Evolutionary conservation across 345 rosid species (phyloP), one percentile per base, ranked within the genome.

Genomic region (Gossypium mustelinum): DNA sequence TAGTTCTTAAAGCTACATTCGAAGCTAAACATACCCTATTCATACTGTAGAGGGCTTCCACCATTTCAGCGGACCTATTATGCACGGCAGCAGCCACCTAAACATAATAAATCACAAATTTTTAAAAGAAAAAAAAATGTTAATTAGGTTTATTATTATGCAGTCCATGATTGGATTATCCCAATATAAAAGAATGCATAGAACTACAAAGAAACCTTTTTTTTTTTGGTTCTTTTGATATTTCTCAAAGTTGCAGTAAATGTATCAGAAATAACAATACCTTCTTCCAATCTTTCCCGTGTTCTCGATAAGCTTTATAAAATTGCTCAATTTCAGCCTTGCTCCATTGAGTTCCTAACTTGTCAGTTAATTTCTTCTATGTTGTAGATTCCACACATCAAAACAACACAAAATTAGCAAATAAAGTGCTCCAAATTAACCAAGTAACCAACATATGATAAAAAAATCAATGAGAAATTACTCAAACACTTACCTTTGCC

Each of bases 221-320:
- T 0, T 55, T 68, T 14, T 27, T 52, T 29, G 1, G 7, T 34
- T 50, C 9, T 47, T 3, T 34, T n/a, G n/a, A 62, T 5, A 52
- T 51, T 41, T n/a, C 25, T 65, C 68, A 17, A 69, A 50, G 29
- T 54, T 39, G 41, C 8, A 8, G 27, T 12, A 48, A 62, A 18
- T 17, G 9, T 41, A 62, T 56, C 56, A 22, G 39, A 68, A 72
- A 14, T 73, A 16, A 77, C 59, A 18, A 45, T 29, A 93, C 99
- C 94, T 86, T 93, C 82, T 81, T 90, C 99, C 99, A 96, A 48
- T 93, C 97, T 60, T 87, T 86, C 41, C 98, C 99, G 68, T 96
- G 84, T 71, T 82, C 88, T 9, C 98, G 82, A 74, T 90, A 96
- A 51, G 94, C 92, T 73, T 87, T 93, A 80, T 96, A 96, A 85